Conservation (phyloP, 164 flowering plant species). For the Buxus sempervirens region DNA sequence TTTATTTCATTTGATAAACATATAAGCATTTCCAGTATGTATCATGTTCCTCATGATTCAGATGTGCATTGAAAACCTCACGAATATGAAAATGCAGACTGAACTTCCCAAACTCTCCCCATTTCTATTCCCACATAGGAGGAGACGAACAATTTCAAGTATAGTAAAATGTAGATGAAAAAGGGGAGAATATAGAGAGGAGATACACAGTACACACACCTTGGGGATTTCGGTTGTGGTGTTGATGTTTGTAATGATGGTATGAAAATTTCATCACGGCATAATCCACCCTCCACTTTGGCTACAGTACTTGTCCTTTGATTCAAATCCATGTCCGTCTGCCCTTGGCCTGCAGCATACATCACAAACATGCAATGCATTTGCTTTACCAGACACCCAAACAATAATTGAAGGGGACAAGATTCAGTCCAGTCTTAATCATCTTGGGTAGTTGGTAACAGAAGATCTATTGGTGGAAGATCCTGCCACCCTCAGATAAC, state of each 20-base stretch:
- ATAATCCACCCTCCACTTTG: slow-evolving; percentile 31
- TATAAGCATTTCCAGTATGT: no score
- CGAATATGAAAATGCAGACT: no score
- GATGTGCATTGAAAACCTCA: no score
- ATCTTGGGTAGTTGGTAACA: slow-evolving; percentile 6
- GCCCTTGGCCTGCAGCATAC: slow-evolving; percentile 53
- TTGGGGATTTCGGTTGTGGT: slow-evolving; percentile 25
- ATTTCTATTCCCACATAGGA: no score
- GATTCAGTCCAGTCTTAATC: slow-evolving; percentile 17
- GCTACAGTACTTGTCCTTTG: slow-evolving; percentile 29
- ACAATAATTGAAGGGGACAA: slow-evolving; percentile 32
- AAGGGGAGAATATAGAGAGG: neutral
- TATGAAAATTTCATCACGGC: no score
- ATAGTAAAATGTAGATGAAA: neutral
- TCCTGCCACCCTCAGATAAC: neutral
- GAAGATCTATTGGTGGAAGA: slow-evolving; percentile 4
- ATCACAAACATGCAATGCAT: slow-evolving; percentile 25
- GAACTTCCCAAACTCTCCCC: no score
- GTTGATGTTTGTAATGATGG: slow-evolving; percentile 7
- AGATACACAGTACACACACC: slow-evolving; percentile 25
- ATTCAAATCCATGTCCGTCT: slow-evolving; percentile 35
- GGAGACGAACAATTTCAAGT: no score
- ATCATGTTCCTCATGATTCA: no score
- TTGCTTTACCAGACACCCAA: slow-evolving; percentile 40
- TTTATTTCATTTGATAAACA: no score